Percentiles rank a stretch among this genome's conserved stretches.
Evolutionary conservation across 2,329 filamentous ascomycete species (phyloP).

Genomic region (Colletotrichum trifolii): DNA sequence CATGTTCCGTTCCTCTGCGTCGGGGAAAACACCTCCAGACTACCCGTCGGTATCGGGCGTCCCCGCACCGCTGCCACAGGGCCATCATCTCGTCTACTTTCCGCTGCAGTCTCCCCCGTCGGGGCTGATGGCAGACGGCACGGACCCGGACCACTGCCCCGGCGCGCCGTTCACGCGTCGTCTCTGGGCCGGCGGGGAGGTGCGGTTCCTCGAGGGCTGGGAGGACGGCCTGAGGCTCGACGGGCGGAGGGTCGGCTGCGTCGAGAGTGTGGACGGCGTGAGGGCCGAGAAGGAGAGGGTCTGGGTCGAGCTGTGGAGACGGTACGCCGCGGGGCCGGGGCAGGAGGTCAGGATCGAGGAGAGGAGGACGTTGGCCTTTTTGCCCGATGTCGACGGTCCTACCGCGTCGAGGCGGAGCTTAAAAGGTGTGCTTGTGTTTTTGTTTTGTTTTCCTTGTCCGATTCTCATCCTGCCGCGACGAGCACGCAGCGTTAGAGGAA

Average conservation of each 20-base stretch:
- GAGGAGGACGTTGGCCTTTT: slow-evolving; percentile 63
- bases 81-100: slow-evolving; percentile 90
- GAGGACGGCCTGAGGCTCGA: slow-evolving; percentile 49
- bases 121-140: slow-evolving; percentile 81
- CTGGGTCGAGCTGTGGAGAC: slow-evolving; percentile 62
- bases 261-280: slow-evolving; percentile 56
- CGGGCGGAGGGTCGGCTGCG: slow-evolving; percentile 53
- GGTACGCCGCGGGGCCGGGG: slow-evolving; percentile 49
- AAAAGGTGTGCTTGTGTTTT: slow-evolving; percentile 41
- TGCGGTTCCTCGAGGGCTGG: slow-evolving; percentile 62
- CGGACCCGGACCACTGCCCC: slow-evolving; percentile 82
- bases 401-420: slow-evolving; percentile 39
- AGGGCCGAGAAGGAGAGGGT: slow-evolving; percentile 51
- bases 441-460: too few relatives aligned
- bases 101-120: slow-evolving; percentile 73
- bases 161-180: slow-evolving; percentile 77
- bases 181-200: slow-evolving; percentile 88
- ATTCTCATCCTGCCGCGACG: too few relatives aligned
- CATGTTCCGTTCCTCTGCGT: slow-evolving; percentile 52
- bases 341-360: slow-evolving; percentile 52
- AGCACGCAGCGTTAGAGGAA: neutral
- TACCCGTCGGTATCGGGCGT: slow-evolving; percentile 21
- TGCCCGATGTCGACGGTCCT: slow-evolving; percentile 47
- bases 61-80: slow-evolving; percentile 62
- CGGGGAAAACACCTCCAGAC: slow-evolving; percentile 38